Percentiles rank a stretch among this genome's conserved stretches.
Evolutionary conservation across 768 basidiomycete genomes (phyloP).

Genomic region (Podaxis sp.): DNA sequence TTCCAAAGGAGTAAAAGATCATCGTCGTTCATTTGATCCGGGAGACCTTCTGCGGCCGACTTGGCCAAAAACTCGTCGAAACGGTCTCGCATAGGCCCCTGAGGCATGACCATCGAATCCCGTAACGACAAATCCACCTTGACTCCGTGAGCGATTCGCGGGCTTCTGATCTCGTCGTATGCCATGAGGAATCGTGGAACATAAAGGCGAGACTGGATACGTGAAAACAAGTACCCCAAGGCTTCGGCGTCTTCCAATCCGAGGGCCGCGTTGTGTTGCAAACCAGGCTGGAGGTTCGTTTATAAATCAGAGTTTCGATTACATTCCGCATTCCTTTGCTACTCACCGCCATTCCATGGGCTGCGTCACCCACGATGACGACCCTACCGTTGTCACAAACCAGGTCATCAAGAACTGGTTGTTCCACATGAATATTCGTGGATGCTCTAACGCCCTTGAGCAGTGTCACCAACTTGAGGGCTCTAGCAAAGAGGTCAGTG

Average conservation of each 20-base stretch:
- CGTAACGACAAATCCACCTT: constrained; percentile 46
- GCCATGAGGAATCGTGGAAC: constrained; percentile 51
- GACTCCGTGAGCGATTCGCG: constrained; percentile 42
- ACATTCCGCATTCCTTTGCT: background rate
- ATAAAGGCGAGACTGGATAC: constrained; percentile 45
- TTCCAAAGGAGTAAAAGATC: constrained; percentile 52
- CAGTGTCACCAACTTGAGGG: constrained; percentile 33
- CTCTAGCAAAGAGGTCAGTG: constrained; percentile 20
- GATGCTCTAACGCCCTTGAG: constrained; percentile 24
- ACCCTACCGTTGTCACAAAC: constrained; percentile 48
- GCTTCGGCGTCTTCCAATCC: constrained; percentile 64
- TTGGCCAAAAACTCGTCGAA: constrained; percentile 44
- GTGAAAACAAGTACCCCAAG: constrained; percentile 57
- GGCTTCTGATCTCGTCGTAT: constrained; percentile 58
- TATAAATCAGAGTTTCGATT: background rate
- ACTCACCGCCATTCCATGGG: constrained; percentile 52
- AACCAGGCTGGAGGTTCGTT: constrained; percentile 43
- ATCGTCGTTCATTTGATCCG: constrained; percentile 46
- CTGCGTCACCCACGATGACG: constrained; percentile 60
- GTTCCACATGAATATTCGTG: constrained; percentile 29
- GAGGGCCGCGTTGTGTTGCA: constrained; percentile 49
- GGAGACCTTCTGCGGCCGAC: constrained; percentile 31
- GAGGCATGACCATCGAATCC: constrained; percentile 43
- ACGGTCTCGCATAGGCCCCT: constrained; percentile 41
- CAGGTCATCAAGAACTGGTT: constrained; percentile 42